Evolutionary conservation across 768 basidiomycete genomes (phyloP), one percentile per base, ranked within the genome.

Genomic region (Podaxis sp.): DNA sequence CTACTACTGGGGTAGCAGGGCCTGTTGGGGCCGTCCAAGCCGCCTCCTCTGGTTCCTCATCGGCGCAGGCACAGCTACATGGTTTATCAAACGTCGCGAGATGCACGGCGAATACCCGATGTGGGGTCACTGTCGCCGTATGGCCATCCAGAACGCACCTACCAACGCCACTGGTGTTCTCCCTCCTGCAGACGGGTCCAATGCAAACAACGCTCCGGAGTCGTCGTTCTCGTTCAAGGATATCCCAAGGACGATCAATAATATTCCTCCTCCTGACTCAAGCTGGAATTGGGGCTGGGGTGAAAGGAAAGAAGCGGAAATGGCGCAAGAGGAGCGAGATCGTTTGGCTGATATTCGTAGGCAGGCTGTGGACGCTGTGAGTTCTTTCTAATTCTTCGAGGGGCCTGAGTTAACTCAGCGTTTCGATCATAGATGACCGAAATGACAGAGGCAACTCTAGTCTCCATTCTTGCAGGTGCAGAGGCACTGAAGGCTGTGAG

Each of bases 11-110:
- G 41, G 28, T 38, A 60, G 33, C 28, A 62, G 60, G 64, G 44
- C 46, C 54, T 58, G 46, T 22, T 64, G 65, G 41, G 69, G 72
- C 37, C 71, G 80, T 5, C 83, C 84, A n/a, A 83, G 83, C 49
- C 87, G 89, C 65, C 46, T 89, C 58, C 33, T 90, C 70, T 91
- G 89, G 89, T 89, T 91, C 78, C 8, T 80, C 67, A 20, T 89
- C 66, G 90, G 89, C 63, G 87, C 84, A 5, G 75, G 74, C 2
- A 67, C 74, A 56, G 79, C 78, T 44, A 74, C 74, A n/a, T 71
- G 72, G 49, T 78, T 72, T 75, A 72, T 77, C 12, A 79, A 78
- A 70, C 78, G 77, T 66, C 79, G 80, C 15, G 75, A 76, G 24
- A 67, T 69, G 65, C 70, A 69, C 24, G 65, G 65, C 65, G 44